phyloP scores from a whole-genome alignment of 2,329 filamentous ascomycete genomes.

The Talaromyces rugulosus region DNA sequence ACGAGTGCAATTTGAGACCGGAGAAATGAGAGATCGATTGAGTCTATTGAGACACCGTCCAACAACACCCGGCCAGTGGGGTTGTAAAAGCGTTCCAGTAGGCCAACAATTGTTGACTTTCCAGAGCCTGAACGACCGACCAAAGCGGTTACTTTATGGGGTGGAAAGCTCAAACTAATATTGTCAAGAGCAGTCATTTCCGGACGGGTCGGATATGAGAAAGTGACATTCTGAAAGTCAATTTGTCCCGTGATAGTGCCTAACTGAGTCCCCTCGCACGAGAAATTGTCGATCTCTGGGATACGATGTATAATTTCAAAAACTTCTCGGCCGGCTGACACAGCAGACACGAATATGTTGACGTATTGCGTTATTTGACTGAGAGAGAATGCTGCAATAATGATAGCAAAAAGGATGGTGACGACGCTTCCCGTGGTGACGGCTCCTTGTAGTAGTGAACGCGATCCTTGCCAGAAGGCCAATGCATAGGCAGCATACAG shows the following conservation, averaged over 20 bases:
- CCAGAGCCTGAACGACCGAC: constrained; percentile 50
- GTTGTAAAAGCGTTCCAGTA: constrained; percentile 36
- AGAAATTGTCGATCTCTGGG: constrained; percentile 15
- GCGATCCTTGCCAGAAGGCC: constrained; percentile 60
- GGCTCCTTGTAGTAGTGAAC: constrained; percentile 14
- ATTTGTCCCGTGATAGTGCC: constrained; percentile 1
- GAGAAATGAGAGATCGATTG: constrained; percentile 31
- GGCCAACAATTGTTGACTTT: constrained; percentile 46
- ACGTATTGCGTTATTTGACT: constrained; percentile 36
- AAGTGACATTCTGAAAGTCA: constrained; percentile 23
- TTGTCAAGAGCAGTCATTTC: constrained; percentile 30
- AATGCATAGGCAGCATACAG: constrained; percentile 61
- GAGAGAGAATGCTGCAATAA: constrained; percentile 33
- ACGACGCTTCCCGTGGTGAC: constrained; percentile 27
- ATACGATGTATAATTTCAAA: constrained; percentile 12
- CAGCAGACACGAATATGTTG: constrained; percentile 21
- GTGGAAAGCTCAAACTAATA: constrained; percentile 27
- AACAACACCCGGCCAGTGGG: constrained; percentile 26
- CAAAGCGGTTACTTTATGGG: constrained; percentile 39
- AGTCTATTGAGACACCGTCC: constrained; percentile 23
- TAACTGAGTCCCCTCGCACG: not conserved
- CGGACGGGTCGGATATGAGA: constrained; percentile 32
- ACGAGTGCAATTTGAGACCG: constrained; percentile 38
- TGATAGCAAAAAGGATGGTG: constrained; percentile 35
- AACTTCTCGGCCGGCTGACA: constrained; percentile 10